A percentile compares a stretch with the other conserved stretches of the same genome.
phyloP scores from a whole-genome alignment of 495 filamentous ascomycete genomes.

The Chaetomium fimeti region DNA sequence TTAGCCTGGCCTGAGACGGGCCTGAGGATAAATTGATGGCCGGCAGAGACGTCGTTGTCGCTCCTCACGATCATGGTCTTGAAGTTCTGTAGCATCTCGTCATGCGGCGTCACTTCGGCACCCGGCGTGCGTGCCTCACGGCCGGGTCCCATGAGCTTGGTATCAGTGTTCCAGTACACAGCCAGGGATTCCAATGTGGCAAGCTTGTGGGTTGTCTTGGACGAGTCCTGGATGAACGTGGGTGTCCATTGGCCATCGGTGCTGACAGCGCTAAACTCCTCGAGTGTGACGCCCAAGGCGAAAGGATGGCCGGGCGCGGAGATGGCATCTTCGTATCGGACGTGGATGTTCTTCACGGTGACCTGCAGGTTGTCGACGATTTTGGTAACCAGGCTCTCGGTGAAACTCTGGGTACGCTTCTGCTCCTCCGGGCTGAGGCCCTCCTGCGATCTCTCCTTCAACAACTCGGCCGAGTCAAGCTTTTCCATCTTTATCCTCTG shows the following conservation, averaged over 20 bases:
- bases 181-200: slow-evolving; percentile 83
- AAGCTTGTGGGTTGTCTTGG: slow-evolving; percentile 82
- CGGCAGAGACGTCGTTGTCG: slow-evolving; percentile 48
- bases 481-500: slow-evolving; percentile 96
- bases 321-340: slow-evolving; percentile 97
- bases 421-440: slow-evolving; percentile 93
- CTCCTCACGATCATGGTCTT: slow-evolving; percentile 70
- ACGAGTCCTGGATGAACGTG: slow-evolving; percentile 86
- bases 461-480: slow-evolving; percentile 87
- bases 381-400: slow-evolving; percentile 87
- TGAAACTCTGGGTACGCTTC: slow-evolving; percentile 94
- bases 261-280: slow-evolving; percentile 94
- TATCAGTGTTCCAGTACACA: slow-evolving; percentile 97
- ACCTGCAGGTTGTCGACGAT: slow-evolving; percentile 98
- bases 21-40: slow-evolving; percentile 91
- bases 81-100: slow-evolving; percentile 72
- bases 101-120: slow-evolving; percentile 51
- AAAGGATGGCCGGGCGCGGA: slow-evolving; percentile 94
- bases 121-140: slow-evolving; percentile 64
- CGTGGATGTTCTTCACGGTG: slow-evolving; percentile 94
- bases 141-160: slow-evolving; percentile 74
- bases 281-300: slow-evolving; percentile 82
- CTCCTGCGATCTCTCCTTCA: slow-evolving; percentile 87
- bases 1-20: slow-evolving; percentile 91
- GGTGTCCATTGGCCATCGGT: slow-evolving; percentile 92